Evolutionary conservation across 257 asterid species (phyloP).

Genomic region (Fraxinus cuspidata): DNA sequence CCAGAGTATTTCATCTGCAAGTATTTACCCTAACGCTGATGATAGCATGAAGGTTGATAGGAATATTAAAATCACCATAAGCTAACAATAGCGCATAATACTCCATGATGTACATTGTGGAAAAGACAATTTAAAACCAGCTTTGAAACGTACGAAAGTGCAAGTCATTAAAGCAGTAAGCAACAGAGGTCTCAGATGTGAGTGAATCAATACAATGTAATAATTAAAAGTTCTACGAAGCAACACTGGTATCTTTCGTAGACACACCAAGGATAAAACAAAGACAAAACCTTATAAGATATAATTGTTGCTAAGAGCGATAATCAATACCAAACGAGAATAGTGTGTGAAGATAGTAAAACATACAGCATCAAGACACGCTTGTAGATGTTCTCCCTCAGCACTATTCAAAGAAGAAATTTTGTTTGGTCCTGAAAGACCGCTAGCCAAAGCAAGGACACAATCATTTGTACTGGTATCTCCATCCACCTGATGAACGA

Average conservation of each 20-base stretch:
- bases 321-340: background rate
- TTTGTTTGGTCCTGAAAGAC: constrained; percentile 77
- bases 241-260: background rate
- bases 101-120: background rate
- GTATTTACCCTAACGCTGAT: background rate
- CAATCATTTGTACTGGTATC: constrained; percentile 96
- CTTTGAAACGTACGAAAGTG: background rate
- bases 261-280: constrained; percentile 6
- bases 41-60: background rate
- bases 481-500: constrained; percentile 78
- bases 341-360: constrained; percentile 3
- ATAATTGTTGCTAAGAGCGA: background rate
- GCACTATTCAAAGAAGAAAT: constrained; percentile 69
- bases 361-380: constrained; percentile 91
- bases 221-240: background rate
- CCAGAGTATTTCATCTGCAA: too few species aligned
- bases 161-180: constrained; percentile 10
- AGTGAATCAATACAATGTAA: too few species aligned
- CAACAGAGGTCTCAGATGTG: background rate
- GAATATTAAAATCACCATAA: constrained; percentile 8
- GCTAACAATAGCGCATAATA: background rate
- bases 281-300: constrained; percentile 8
- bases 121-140: background rate
- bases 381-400: constrained; percentile 78
- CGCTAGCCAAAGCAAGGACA: constrained; percentile 97